phyloP scores from a whole-genome alignment of 208 protist genomes.

The Crithidia brevicula region DNA sequence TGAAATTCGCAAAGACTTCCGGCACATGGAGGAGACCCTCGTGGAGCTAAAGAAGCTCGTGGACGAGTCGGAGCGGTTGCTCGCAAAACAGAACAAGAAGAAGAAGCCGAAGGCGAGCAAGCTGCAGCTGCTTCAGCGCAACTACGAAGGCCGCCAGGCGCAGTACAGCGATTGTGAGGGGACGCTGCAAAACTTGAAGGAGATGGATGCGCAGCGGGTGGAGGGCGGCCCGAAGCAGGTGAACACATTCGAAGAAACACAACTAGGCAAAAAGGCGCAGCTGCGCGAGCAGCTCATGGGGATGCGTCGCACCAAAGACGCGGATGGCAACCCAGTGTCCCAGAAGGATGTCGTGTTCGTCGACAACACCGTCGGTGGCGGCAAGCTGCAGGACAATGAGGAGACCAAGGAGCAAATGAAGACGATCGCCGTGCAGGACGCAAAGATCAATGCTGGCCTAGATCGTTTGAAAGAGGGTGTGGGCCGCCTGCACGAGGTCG shows the following conservation, averaged over 20 bases:
- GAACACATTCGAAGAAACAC: constrained; percentile 43
- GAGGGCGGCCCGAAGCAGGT: constrained; percentile 33
- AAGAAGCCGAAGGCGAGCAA: constrained; percentile 58
- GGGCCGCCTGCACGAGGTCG: constrained; percentile 53
- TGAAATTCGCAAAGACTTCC: constrained; percentile 65
- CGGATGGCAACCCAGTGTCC: constrained; percentile 12
- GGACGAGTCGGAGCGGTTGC: constrained; percentile 40
- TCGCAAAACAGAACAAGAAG: constrained; percentile 49
- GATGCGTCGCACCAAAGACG: constrained; percentile 39
- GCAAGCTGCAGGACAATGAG: constrained; percentile 62
- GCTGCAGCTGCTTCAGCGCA: constrained; percentile 46
- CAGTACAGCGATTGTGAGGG: constrained; percentile 59
- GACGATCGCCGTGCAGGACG: constrained; percentile 58
- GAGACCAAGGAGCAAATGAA: constrained; percentile 71
- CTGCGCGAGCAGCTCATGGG: constrained; percentile 59
- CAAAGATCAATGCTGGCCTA: constrained; percentile 67
- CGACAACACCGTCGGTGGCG: constrained; percentile 62
- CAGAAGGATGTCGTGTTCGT: constrained; percentile 40
- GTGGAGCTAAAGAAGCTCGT: constrained; percentile 58
- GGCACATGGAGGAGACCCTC: constrained; percentile 56
- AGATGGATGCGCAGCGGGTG: constrained; percentile 54
- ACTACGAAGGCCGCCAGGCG: constrained; percentile 35
- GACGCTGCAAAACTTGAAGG: constrained; percentile 54
- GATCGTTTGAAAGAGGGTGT: constrained; percentile 67
- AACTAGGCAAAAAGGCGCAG: constrained; percentile 54